phyloP scores from a whole-genome alignment of 208 protist species.

The Acanthamoeba triangularis region DNA sequence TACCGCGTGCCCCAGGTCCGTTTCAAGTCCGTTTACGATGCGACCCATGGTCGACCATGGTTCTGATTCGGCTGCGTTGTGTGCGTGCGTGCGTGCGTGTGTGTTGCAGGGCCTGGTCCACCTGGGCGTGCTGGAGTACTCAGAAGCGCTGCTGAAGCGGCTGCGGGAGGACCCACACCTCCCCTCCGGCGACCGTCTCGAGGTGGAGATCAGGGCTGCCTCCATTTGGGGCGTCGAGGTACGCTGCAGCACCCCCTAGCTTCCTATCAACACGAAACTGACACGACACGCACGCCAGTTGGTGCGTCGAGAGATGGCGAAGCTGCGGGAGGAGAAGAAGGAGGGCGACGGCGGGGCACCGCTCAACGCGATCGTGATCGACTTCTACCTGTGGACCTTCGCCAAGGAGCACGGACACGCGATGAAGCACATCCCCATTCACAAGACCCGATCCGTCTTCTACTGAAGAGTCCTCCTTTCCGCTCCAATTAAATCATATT shows the following conservation, averaged over 20 bases:
- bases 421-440: constrained; percentile 83
- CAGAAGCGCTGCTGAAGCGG: constrained; percentile 74
- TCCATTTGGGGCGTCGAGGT: constrained; percentile 86
- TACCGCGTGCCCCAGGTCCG: constrained; percentile 82
- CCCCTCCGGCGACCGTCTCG: constrained; percentile 56
- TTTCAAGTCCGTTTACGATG: neutral
- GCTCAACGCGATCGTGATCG: constrained; percentile 82
- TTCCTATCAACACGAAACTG: too few relatives aligned
- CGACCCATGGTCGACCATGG: too few relatives aligned
- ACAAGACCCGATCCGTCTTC: constrained; percentile 79
- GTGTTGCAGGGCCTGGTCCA: constrained; percentile 83
- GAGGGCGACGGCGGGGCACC: neutral
- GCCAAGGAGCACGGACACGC: constrained; percentile 76
- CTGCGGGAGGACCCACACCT: constrained; percentile 53
- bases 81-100: too few relatives aligned
- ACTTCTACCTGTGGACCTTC: constrained; percentile 87
- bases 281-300: neutral
- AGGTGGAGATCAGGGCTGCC: constrained; percentile 81
- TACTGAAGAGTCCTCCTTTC: constrained; percentile 69
- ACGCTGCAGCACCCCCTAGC: neutral
- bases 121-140: constrained; percentile 86
- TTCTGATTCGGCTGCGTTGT: neutral
- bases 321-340: neutral
- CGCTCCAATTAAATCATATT: too few relatives aligned
- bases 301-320: constrained; percentile 34